These are phyloP conservation scores for Xerocomus spinulosus DNA, from an alignment of 768 basidiomycete genomes.

Conservation along the genomic window DNA sequence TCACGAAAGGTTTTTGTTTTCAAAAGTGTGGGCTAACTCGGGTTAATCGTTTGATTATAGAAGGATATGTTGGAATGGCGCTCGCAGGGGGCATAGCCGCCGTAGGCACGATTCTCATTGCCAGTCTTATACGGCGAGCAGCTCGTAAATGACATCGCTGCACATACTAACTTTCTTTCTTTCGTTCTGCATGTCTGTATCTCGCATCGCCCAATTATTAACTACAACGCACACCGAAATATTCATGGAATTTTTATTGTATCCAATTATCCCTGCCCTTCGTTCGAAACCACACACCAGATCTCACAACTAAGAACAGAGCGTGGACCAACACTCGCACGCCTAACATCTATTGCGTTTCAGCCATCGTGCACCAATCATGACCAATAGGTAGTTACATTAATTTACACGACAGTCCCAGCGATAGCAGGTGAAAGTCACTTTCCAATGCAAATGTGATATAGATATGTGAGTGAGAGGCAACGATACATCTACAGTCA, in stretches of 20 bases:
- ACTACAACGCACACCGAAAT: conserved; percentile 9
- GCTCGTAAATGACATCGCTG: conserved; percentile 36
- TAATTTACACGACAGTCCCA: conserved; percentile 26
- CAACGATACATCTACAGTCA: conserved; percentile 23
- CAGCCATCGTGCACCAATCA: background rate
- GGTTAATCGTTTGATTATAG: conserved; percentile 36
- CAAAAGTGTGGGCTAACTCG: background rate
- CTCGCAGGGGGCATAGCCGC: conserved; percentile 89
- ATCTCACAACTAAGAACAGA: conserved; percentile 5
- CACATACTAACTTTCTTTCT: conserved; percentile 12
- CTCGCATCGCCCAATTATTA: conserved; percentile 7
- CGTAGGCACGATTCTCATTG: conserved; percentile 68
- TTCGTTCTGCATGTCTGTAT: conserved; percentile 15
- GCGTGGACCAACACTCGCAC: background rate
- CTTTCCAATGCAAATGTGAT: conserved; percentile 22
- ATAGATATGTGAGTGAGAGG: conserved; percentile 30
- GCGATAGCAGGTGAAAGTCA: conserved; percentile 13
- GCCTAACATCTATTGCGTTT: conserved; percentile 1
- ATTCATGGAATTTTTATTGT: conserved; percentile 24
- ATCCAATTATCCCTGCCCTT: conserved; percentile 12
- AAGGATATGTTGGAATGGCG: conserved; percentile 99
- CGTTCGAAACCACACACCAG: conserved; percentile 10
- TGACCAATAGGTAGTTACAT: conserved; percentile 23
- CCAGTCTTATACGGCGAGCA: conserved; percentile 83
- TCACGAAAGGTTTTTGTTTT: conserved; percentile 62